Percentiles rank a stretch among this genome's conserved stretches.
These are phyloP conservation scores for Vaccinium corymbosum DNA, from an alignment of 148 eudicot genomes.

Conservation along the genomic window DNA sequence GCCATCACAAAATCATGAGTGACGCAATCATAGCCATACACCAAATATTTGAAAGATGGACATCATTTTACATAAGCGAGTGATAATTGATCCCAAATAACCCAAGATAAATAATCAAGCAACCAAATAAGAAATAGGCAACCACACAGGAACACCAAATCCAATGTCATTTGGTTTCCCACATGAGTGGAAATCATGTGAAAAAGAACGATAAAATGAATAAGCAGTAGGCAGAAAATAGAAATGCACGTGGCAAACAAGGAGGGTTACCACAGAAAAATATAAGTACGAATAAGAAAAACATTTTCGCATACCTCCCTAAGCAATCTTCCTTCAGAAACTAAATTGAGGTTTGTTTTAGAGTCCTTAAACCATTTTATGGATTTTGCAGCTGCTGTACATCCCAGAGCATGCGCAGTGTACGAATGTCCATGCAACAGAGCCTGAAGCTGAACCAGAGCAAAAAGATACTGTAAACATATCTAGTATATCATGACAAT, in stretches of 20 bases:
- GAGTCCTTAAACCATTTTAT: constrained; percentile 80
- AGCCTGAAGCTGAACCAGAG: constrained; percentile 63
- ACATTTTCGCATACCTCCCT: constrained; percentile 54
- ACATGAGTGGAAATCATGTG: neutral
- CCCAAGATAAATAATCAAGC: neutral
- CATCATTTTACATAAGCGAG: neutral
- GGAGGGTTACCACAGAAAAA: neutral
- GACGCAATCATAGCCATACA: neutral
- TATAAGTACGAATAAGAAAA: neutral
- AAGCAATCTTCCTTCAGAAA: constrained; percentile 48
- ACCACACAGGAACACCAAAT: neutral
- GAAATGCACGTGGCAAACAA: neutral
- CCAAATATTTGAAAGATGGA: neutral
- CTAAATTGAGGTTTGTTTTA: constrained; percentile 58
- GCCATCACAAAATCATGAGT: neutral
- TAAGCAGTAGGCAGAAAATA: neutral
- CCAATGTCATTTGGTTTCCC: neutral
- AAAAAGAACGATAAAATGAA: neutral
- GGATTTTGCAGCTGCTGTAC: constrained; percentile 76
- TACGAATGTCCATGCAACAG: constrained; percentile 94
- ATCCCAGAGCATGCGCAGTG: constrained; percentile 94
- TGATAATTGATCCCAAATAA: neutral
- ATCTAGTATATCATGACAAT: neutral
- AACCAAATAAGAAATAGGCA: neutral
- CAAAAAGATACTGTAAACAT: neutral